phyloP scores from a whole-genome alignment of 2,329 filamentous ascomycete species.

The Thelonectria rubi region DNA sequence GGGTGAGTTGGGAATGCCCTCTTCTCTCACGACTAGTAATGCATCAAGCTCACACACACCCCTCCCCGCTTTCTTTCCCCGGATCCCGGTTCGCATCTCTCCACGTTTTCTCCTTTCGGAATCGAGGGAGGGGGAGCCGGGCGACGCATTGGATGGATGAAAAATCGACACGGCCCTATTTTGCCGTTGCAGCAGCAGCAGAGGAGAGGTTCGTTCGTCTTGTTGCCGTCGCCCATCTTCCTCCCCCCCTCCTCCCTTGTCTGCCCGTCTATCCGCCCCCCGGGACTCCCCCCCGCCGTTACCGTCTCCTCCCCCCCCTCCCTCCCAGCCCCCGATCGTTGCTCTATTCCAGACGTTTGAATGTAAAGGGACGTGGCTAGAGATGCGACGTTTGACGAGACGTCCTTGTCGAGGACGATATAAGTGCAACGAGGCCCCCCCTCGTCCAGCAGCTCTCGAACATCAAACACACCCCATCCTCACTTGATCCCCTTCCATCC shows the following conservation, averaged over 20 bases:
- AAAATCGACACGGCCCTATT: constrained; percentile 33
- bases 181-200: too few species aligned
- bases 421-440: constrained; percentile 37
- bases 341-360: neutral
- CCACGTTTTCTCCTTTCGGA: constrained; percentile 33
- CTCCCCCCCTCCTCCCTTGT: too few species aligned
- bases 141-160: constrained; percentile 38
- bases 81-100: constrained; percentile 24
- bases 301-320: constrained; percentile 22
- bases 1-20: too few species aligned
- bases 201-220: too few species aligned
- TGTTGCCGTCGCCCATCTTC: too few species aligned
- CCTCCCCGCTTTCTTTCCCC: constrained; percentile 26
- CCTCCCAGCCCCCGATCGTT: constrained; percentile 6
- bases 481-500: constrained; percentile 14
- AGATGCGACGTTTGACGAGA: constrained; percentile 1
- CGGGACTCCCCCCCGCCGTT: constrained; percentile 29
- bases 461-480: constrained; percentile 14
- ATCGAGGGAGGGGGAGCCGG: constrained; percentile 22
- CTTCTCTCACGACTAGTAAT: constrained; percentile 4
- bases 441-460: constrained; percentile 27
- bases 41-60: constrained; percentile 2
- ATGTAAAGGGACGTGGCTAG: constrained; percentile 13
- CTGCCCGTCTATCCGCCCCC: constrained; percentile 36
- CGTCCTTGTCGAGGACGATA: constrained; percentile 27